A percentile compares a stretch with the other conserved stretches of the same genome.
Evolutionary conservation across 192 early-diverging fungal genomes (phyloP).

Genomic region (Gamsiella multidivaricata): DNA sequence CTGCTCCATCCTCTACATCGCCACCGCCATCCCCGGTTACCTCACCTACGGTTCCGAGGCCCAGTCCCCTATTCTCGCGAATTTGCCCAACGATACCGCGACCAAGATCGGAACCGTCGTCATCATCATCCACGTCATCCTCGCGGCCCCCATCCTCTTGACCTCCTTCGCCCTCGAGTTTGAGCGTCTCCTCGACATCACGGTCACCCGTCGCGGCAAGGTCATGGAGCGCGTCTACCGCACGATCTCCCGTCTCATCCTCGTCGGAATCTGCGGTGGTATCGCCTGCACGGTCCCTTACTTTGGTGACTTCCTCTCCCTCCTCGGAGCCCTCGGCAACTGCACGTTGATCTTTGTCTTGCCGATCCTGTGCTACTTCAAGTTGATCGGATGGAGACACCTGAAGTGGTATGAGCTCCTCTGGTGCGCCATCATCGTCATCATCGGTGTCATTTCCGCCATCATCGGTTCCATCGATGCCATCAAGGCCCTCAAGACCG

Average conservation of each 20-base stretch:
- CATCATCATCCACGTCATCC: conserved; percentile 82
- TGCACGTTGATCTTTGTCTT: conserved; percentile 83
- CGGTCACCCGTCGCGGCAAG: conserved; percentile 57
- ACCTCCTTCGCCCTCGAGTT: conserved; percentile 79
- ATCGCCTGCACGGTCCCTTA: conserved; percentile 75
- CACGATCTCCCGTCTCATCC: conserved; percentile 59
- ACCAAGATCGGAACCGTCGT: conserved; percentile 69
- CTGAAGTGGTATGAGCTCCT: conserved; percentile 59
- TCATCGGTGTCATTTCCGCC: conserved; percentile 70
- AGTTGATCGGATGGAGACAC: conserved; percentile 69
- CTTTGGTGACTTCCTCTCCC: conserved; percentile 80
- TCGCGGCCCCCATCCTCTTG: conserved; percentile 80
- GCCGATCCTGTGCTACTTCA: conserved; percentile 79
- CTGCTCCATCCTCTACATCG: conserved; percentile 73
- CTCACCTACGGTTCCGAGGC: conserved; percentile 73
- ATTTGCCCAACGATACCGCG: conserved; percentile 67
- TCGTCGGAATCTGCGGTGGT: conserved; percentile 63
- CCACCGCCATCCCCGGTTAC: conserved; percentile 77
- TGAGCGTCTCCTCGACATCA: conserved; percentile 73
- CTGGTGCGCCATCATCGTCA: conserved; percentile 59
- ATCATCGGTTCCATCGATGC: conserved; percentile 74
- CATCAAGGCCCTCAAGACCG: conserved; percentile 62
- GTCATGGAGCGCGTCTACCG: conserved; percentile 64
- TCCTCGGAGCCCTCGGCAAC: conserved; percentile 83
- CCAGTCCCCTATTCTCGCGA: conserved; percentile 76